Evolutionary conservation across 345 rosid species (phyloP).

Genomic region (Salix suchowensis): DNA sequence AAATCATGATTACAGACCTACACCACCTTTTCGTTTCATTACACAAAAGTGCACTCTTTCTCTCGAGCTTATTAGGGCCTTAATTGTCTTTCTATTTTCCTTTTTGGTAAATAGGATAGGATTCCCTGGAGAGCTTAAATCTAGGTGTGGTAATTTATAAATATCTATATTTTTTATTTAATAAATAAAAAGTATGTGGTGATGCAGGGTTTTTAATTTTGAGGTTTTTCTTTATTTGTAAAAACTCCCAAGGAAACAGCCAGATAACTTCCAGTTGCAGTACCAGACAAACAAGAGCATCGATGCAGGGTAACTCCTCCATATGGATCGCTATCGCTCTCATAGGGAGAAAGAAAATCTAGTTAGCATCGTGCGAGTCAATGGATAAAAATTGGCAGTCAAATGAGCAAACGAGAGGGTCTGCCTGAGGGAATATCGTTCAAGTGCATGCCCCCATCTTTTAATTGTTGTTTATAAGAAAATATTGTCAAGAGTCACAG

Average conservation of each 20-base stretch:
- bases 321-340: neutral
- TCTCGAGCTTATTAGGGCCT: neutral
- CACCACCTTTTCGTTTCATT: neutral
- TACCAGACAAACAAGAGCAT: neutral
- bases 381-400: constrained; percentile 20
- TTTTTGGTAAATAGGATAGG: neutral
- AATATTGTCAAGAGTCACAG: neutral
- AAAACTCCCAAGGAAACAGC: too few relatives aligned
- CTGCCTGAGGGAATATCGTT: neutral
- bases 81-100: neutral
- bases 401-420: neutral
- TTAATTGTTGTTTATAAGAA: constrained; percentile 6
- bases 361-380: neutral
- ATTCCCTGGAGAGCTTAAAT: neutral
- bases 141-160: too few relatives aligned
- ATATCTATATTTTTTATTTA: too few relatives aligned
- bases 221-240: too few relatives aligned
- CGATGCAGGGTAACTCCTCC: neutral
- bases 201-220: too few relatives aligned
- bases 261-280: neutral
- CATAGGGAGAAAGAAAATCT: neutral
- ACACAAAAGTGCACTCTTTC: neutral
- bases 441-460: neutral
- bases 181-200: too few relatives aligned
- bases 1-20: neutral